Evolutionary conservation across 2,329 filamentous ascomycete species (phyloP), one percentile per base, ranked within the genome.

Genomic region (Cladobotryum mycophilum): DNA sequence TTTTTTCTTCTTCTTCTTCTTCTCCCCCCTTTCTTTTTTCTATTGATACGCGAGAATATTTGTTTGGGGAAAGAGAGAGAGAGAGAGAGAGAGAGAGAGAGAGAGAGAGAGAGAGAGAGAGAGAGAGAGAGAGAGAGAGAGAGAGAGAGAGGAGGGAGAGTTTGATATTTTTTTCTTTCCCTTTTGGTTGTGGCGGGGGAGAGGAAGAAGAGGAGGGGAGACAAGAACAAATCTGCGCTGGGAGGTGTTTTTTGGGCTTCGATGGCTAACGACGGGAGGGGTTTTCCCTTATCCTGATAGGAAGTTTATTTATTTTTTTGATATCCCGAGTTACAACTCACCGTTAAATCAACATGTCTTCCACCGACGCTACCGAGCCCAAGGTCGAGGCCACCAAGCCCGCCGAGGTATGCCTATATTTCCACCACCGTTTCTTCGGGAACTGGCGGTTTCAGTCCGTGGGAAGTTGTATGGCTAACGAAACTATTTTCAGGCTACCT

Each of bases 311-410:
- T 20, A 20, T 20, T 55, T 41, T 41, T 30, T 54, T 47, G 46
- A 53, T 49, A 48, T 34, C 46, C 45, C 47, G 45, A 30, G 48
- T 51, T 33, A 38, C 44, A 48, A 54, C 46, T 43, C 53, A 50
- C 48, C 54, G 50, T 47, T 18, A 35, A 13, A 30, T 30, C 58
- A 74, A 64, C 42, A 78, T 78, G 76, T 76, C 71, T 67, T 65
- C 72, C 54, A 64, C 70, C 58, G 74, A 78, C 59, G 71, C 70
- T 58, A 73, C 73, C 60, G 77, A 81, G 61, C 72, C 76, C 62
- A 80, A 80, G 76, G 73, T 74, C 66, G 73, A 73, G 62, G 73
- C 72, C 71, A 71, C 71, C 52, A 54, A 43, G 41, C 22, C 48
- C 25, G 9, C 25, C 42, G 52, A 53, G 52, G 52, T 53, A 47